Evolutionary conservation across 1,284 basidiomycete species (phyloP).

Genomic region (Bjerkandera adusta): DNA sequence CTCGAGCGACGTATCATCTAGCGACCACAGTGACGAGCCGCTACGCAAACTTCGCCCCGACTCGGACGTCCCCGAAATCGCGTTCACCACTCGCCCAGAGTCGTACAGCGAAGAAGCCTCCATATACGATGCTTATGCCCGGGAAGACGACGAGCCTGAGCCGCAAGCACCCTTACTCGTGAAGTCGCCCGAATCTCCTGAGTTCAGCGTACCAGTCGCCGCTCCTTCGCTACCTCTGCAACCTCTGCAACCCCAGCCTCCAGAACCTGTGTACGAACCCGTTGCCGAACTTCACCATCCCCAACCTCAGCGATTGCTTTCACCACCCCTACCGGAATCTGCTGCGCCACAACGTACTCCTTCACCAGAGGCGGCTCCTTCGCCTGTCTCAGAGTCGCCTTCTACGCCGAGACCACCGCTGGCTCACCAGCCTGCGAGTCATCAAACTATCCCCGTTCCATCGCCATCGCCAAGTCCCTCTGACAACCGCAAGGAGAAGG

Average conservation of each 20-base stretch:
- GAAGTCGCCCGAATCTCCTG: slow-evolving; percentile 16
- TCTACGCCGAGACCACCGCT: slow-evolving; percentile 21
- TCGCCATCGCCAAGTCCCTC: slow-evolving; percentile 30
- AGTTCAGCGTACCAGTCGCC: slow-evolving; percentile 13
- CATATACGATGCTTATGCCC: slow-evolving; percentile 79
- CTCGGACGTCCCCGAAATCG: slow-evolving; percentile 18
- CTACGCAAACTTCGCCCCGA: slow-evolving; percentile 25
- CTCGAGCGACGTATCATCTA: slow-evolving; percentile 57
- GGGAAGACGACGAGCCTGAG: slow-evolving; percentile 25
- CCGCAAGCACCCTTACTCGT: slow-evolving; percentile 14
- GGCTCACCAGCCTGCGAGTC: slow-evolving; percentile 26
- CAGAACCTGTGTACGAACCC: slow-evolving; percentile 6
- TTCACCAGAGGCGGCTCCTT: slow-evolving; percentile 43
- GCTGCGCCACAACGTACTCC: slow-evolving; percentile 41
- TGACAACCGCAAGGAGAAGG: slow-evolving; percentile 65
- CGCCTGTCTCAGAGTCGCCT: slow-evolving; percentile 41
- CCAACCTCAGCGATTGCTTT: slow-evolving; percentile 40
- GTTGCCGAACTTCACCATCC: slow-evolving; percentile 48
- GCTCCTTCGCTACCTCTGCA: slow-evolving; percentile 10
- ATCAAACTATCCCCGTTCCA: slow-evolving; percentile 27
- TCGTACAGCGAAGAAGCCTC: slow-evolving; percentile 76
- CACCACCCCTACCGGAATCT: slow-evolving; percentile 32
- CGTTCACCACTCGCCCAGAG: slow-evolving; percentile 45
- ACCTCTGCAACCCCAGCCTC: slow-evolving; percentile 3
- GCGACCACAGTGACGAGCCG: slow-evolving; percentile 58